Evolutionary conservation across 306 rosid species (phyloP).

Genomic region (Cucumis melo): DNA sequence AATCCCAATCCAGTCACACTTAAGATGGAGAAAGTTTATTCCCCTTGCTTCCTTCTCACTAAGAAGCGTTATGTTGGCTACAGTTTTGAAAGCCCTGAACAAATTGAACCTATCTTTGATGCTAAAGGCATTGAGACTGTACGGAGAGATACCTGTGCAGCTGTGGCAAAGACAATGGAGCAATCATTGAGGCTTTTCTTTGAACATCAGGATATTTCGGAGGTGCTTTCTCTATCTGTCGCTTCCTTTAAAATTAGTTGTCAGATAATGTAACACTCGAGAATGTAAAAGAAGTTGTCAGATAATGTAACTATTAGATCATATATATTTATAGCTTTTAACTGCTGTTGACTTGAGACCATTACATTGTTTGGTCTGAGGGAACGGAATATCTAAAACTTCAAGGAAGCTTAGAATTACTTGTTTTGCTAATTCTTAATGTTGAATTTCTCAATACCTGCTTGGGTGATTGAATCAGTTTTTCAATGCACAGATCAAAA

Average conservation of each 20-base stretch:
- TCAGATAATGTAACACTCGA: neutral
- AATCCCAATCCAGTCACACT: slow-evolving; percentile 85
- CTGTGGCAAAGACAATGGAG: slow-evolving; percentile 86
- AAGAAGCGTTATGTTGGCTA: slow-evolving; percentile 96
- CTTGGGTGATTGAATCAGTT: neutral
- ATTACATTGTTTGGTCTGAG: neutral
- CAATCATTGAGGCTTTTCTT: slow-evolving; percentile 73
- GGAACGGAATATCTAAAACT: neutral
- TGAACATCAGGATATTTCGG: slow-evolving; percentile 49
- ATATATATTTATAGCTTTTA: neutral
- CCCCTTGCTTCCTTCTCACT: slow-evolving; percentile 80
- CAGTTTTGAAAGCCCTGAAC: slow-evolving; percentile 77
- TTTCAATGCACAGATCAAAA: slow-evolving; percentile 35
- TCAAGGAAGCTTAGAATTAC: neutral
- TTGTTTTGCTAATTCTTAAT: neutral
- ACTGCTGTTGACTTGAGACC: neutral
- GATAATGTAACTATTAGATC: neutral
- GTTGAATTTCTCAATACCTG: slow-evolving; percentile 9
- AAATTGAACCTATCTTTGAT: slow-evolving; percentile 65
- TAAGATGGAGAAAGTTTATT: slow-evolving; percentile 91
- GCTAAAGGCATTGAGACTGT: slow-evolving; percentile 97
- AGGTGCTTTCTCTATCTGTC: slow-evolving; percentile 28
- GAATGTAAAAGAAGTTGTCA: neutral
- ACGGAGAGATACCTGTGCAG: slow-evolving; percentile 85
- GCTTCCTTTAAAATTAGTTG: neutral